Percentiles rank a stretch among this genome's conserved stretches.
phyloP scores from a whole-genome alignment of 352 stramenopile species.

The Phytophthora sansomeana region DNA sequence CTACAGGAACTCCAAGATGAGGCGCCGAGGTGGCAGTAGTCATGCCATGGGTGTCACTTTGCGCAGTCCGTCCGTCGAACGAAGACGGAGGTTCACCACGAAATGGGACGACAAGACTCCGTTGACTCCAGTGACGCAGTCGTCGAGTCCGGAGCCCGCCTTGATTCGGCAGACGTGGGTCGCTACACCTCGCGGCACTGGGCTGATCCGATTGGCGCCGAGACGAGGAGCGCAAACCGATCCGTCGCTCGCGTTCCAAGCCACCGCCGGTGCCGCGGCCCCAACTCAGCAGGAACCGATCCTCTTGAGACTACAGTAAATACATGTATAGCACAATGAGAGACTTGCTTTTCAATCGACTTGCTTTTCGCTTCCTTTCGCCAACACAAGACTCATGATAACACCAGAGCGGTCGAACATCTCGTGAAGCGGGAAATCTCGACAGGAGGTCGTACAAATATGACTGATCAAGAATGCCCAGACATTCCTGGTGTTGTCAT shows the following conservation, averaged over 20 bases:
- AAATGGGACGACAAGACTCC: conserved; percentile 14
- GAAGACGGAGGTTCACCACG: conserved; percentile 16
- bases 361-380: no score
- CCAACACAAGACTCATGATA: no score
- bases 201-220: conserved; percentile 21
- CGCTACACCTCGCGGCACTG: conserved; percentile 20
- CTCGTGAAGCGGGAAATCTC: no score
- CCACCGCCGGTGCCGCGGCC: conserved; percentile 13
- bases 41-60: conserved; percentile 14
- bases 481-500: no score
- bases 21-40: conserved; percentile 14
- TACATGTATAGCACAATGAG: not conserved
- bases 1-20: conserved; percentile 10
- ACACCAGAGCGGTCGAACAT: no score
- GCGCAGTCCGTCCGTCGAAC: conserved; percentile 18
- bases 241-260: conserved; percentile 12
- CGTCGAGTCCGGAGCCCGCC: conserved; percentile 18
- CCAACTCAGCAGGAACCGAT: conserved; percentile 18
- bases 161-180: conserved; percentile 20
- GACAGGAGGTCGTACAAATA: no score
- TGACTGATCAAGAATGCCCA: no score
- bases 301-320: conserved; percentile 12
- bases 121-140: conserved; percentile 22
- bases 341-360: no score
- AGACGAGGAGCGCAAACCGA: conserved; percentile 25